A percentile compares a stretch with the other conserved stretches of the same genome.
Conservation (phyloP, 2,329 filamentous ascomycete species). For the Thielaviopsis euricoi region DNA sequence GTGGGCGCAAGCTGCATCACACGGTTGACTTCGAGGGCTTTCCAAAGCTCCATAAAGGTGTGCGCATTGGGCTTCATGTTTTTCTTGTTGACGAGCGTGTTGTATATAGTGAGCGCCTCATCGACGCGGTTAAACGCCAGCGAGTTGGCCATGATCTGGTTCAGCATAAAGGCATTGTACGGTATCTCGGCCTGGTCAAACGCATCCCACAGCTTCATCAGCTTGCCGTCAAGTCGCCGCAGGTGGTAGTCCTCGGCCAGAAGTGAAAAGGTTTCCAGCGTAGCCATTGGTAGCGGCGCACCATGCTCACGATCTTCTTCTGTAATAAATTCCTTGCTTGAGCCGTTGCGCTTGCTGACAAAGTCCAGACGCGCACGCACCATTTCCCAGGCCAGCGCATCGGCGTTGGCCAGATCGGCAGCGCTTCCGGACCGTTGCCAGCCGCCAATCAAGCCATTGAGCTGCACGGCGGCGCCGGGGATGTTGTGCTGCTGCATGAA, state of each 20-base stretch:
- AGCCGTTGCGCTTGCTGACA: slow-evolving; percentile 30
- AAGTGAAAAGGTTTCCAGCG: slow-evolving; percentile 61
- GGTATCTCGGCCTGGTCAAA: slow-evolving; percentile 47
- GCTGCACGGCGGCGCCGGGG: slow-evolving; percentile 52
- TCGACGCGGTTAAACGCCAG: slow-evolving; percentile 40
- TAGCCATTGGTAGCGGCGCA: slow-evolving; percentile 38
- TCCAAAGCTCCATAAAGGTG: slow-evolving; percentile 55
- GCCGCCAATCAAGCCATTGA: slow-evolving; percentile 68
- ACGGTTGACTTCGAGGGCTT: slow-evolving; percentile 35
- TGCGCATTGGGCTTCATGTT: slow-evolving; percentile 44
- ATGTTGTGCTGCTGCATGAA: slow-evolving; percentile 58
- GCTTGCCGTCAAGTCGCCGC: slow-evolving; percentile 38
- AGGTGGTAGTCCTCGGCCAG: slow-evolving; percentile 56
- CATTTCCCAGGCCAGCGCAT: slow-evolving; percentile 61
- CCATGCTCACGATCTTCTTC: background rate
- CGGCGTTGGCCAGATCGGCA: slow-evolving; percentile 41
- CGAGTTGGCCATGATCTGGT: slow-evolving; percentile 55
- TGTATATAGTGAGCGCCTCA: slow-evolving; percentile 39
- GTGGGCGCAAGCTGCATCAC: slow-evolving; percentile 21
- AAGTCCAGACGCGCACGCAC: slow-evolving; percentile 49
- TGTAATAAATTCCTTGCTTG: background rate
- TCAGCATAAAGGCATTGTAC: slow-evolving; percentile 61
- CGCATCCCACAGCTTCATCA: slow-evolving; percentile 44
- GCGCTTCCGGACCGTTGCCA: slow-evolving; percentile 50
- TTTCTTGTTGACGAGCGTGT: slow-evolving; percentile 31